Evolutionary conservation across 352 stramenopile species (phyloP), one percentile per base, ranked within the genome.

Genomic region (Albugo laibachii): DNA sequence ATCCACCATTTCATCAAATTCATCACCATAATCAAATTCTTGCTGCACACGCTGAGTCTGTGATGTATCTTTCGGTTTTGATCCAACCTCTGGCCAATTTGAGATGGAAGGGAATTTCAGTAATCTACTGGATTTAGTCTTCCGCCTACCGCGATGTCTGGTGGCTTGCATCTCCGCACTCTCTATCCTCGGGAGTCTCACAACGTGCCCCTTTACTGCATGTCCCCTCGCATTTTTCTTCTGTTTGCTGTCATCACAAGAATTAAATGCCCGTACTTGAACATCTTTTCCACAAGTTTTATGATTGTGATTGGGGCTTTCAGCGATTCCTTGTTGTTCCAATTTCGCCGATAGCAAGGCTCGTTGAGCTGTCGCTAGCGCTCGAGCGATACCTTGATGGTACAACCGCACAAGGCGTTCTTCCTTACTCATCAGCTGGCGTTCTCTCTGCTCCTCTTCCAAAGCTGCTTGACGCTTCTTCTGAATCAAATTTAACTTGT

Each of bases 1-100:
- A 44, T 91, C 72, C 11, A 81, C 65, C 16, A 87, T 52, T 11
- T 91, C 77, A 35, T 91, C 77, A 54, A 91, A 87, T n/a, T 84
- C 67, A 41, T 81, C 58, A 14, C 73, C 74, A 50, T 82, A 81
- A 57, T 74, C 72, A 48, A 76, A 71, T 45, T 68, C 62, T 16
- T 69, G 57, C 14, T 64, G 56, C 20, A 59, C 51, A 0, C 58
- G 43, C 14, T 62, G 48, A 12, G 24, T 37, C 41, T 59, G 36
- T 13, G 52, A 52, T 12, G 16, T 19, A 18, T 49, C 24, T 43
- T 2, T 8, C 38, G 38, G 16, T 8, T 19, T 43, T 24, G 19
- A 3, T 24, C 16, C 16, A 24, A 43, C 38, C 8, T 43, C 3
- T 3, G 38, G 8, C 16, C 16, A 43, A 24, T 24, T 19, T 43